Percentiles rank a stretch among this genome's conserved stretches.
Conservation (phyloP, 208 protist genomes). For the Leishmania mexicana region DNA sequence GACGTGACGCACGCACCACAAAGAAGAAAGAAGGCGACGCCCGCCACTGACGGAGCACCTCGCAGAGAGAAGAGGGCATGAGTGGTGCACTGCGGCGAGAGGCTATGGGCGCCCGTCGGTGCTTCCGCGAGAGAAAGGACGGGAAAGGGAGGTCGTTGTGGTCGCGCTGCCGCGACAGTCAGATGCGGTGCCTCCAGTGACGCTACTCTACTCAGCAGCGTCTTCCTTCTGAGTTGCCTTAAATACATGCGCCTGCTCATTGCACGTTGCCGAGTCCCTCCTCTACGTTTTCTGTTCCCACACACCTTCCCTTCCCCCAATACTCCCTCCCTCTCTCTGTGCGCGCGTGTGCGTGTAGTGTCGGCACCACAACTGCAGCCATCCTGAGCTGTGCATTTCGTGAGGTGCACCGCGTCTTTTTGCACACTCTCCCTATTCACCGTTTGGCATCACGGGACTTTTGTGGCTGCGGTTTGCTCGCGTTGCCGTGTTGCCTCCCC, state of each 20-base stretch:
- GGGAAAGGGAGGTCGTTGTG: not conserved
- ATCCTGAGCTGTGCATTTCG: not conserved
- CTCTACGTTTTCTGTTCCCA: not conserved
- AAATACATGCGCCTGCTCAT: too few species aligned
- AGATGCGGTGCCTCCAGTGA: not conserved
- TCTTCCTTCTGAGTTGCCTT: not conserved
- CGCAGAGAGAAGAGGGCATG: not conserved
- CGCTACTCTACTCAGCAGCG: not conserved
- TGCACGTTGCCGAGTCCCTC: not conserved
- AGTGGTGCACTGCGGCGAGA: not conserved
- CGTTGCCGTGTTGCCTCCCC: not conserved
- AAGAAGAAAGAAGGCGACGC: not conserved
- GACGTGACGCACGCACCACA: not conserved
- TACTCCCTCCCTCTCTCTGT: not conserved
- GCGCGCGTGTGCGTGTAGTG: not conserved
- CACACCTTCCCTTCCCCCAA: not conserved
- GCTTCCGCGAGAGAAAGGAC: not conserved
- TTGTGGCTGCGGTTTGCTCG: not conserved
- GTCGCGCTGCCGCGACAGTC: not conserved
- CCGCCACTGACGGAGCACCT: not conserved
- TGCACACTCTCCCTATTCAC: not conserved
- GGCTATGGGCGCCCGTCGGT: not conserved
- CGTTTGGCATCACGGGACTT: not conserved
- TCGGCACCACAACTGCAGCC: not conserved
- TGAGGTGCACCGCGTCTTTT: not conserved